Evolutionary conservation across 352 stramenopile genomes (phyloP).

Genomic region (Globisporangium barbulae): DNA sequence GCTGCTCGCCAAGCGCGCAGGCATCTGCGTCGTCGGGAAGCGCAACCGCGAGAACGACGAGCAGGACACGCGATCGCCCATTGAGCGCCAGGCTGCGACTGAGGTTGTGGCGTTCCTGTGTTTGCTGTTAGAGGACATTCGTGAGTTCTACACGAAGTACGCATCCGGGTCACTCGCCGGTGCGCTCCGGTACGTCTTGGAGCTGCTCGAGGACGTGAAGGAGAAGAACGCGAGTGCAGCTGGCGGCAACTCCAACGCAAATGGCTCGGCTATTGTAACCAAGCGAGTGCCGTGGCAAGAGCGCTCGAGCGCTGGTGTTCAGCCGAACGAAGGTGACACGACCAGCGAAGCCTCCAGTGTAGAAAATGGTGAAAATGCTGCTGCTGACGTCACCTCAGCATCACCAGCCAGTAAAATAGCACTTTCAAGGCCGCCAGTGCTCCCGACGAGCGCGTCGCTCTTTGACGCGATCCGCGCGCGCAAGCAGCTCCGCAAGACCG

Average conservation of each 20-base stretch:
- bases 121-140: slow-evolving; percentile 40
- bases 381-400: not conserved
- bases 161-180: not conserved
- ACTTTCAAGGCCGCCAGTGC: not conserved
- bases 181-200: slow-evolving; percentile 24
- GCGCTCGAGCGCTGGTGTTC: slow-evolving; percentile 1
- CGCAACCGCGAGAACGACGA: slow-evolving; percentile 43
- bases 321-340: not conserved
- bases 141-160: not conserved
- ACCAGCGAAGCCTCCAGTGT: not conserved
- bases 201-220: slow-evolving; percentile 40
- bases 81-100: slow-evolving; percentile 31
- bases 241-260: not conserved
- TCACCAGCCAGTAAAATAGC: not conserved
- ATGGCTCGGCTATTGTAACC: not conserved
- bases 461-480: slow-evolving; percentile 48
- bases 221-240: slow-evolving; percentile 28
- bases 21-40: slow-evolving; percentile 66
- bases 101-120: slow-evolving; percentile 19
- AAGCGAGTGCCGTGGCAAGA: slow-evolving; percentile 34
- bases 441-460: slow-evolving; percentile 31
- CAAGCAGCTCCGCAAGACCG: slow-evolving; percentile 22
- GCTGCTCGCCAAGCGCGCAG: slow-evolving; percentile 52
- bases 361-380: not conserved
- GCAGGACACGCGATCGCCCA: slow-evolving; percentile 36